Evolutionary conservation across 2,329 filamentous ascomycete genomes (phyloP), one percentile per base, ranked within the genome.

Genomic region (Aspergillus versicolor): DNA sequence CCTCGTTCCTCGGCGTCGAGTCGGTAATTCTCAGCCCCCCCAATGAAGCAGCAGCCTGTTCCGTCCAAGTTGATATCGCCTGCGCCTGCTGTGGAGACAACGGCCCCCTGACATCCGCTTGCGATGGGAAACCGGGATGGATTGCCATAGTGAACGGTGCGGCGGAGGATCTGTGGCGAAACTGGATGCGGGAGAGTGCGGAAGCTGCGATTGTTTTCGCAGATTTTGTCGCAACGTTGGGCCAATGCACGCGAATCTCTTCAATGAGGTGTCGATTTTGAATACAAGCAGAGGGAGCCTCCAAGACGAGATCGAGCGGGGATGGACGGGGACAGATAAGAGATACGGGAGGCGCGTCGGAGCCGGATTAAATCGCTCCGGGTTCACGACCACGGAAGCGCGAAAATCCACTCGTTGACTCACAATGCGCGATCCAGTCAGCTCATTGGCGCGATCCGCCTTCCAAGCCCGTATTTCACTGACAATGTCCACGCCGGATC

Each of bases 31-130:
- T 66, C 55, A 77, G 54, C 17, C 67, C 66, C 53, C 70, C 67
- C 41, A 78, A 60, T 27, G 75, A 73, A 37, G 73, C 67, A 42
- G 73, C 65, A 27, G 75, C 74, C 61, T 77, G 73, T 59, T 77
- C 76, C 13, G 87, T 86, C 88, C 88, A 90, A 34, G 85, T 81
- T 60, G 88, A 87, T 58, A 90, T 86, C 60, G 88, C 84, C 53
- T 84, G 77, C 51, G 77, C 73, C 58, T 74, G 73, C 53, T 74
- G 70, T 9, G 68, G 68, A 19, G 73, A 73, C 52, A 74, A 64
- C 46, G 51, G 62, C 32, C 66, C 68, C 56, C 65, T 65, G 3
- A 63, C 54, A 15, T 62, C 51, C 21, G 60, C 59, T 48, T 67
- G 62, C 21, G 68, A 60, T 49, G 59, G 70, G 42, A 74, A 61